A percentile compares a stretch with the other conserved stretches of the same genome.
phyloP scores from a whole-genome alignment of 2,329 filamentous ascomycete species.

The Fusarium abutilonis region DNA sequence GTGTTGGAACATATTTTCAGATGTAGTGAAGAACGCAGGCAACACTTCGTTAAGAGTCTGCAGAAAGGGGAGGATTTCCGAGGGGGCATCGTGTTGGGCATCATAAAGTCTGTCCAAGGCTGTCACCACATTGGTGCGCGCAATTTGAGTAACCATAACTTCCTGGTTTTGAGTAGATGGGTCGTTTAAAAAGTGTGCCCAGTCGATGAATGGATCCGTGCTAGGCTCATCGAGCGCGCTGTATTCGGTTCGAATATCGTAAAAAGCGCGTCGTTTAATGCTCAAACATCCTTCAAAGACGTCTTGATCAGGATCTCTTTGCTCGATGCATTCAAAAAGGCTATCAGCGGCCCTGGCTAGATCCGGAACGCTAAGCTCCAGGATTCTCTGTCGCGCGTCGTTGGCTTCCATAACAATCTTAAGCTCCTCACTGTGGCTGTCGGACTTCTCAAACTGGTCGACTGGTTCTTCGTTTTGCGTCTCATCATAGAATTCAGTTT shows the following conservation, averaged over 20 bases:
- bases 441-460: slow-evolving; percentile 4
- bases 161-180: slow-evolving; percentile 1
- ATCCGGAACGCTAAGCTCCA: slow-evolving; percentile 43
- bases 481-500: slow-evolving; percentile 31
- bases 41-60: slow-evolving; percentile 47
- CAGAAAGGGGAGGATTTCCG: slow-evolving; percentile 46
- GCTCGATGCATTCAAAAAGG: slow-evolving; percentile 43
- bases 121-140: slow-evolving; percentile 51
- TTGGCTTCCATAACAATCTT: slow-evolving; percentile 14
- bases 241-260: slow-evolving; percentile 42
- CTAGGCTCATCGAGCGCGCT: slow-evolving; percentile 20
- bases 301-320: slow-evolving; percentile 24
- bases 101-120: slow-evolving; percentile 46
- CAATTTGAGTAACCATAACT: slow-evolving; percentile 34
- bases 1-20: slow-evolving; percentile 21
- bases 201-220: slow-evolving; percentile 46
- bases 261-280: slow-evolving; percentile 45
- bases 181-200: slow-evolving; percentile 15
- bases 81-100: slow-evolving; percentile 10
- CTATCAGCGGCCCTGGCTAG: slow-evolving; percentile 43
- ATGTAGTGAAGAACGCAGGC: slow-evolving; percentile 44
- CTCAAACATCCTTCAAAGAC: slow-evolving; percentile 39
- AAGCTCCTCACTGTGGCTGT: slow-evolving; percentile 5
- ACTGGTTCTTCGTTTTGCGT: slow-evolving; percentile 15
- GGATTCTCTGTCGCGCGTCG: slow-evolving; percentile 35